Evolutionary conservation across 2,329 filamentous ascomycete genomes (phyloP).

Genomic region (Atkinsonella texensis): DNA sequence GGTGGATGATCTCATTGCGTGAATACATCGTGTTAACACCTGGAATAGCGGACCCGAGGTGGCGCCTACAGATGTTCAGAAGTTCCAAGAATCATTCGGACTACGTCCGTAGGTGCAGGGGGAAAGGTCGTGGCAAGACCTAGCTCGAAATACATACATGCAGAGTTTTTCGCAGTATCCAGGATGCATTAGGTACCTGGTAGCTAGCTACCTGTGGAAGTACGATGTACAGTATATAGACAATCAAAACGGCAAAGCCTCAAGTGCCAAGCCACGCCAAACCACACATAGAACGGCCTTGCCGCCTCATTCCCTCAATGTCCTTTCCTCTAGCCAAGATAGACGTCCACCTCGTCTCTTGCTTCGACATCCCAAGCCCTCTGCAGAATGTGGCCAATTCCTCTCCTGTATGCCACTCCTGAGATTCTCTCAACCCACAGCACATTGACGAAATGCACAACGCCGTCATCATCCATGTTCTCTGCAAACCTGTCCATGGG

Average conservation of each 20-base stretch:
- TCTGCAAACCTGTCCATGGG: conserved; percentile 27
- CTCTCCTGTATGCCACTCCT: conserved; percentile 28
- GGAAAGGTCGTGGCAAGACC: too few species aligned
- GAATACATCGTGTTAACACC: too few species aligned
- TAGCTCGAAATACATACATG: too few species aligned
- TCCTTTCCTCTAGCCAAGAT: conserved; percentile 23
- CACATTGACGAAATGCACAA: conserved; percentile 34
- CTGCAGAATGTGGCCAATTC: conserved; percentile 29
- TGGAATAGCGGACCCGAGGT: too few species aligned
- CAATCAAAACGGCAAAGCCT: not conserved
- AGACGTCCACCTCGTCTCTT: conserved; percentile 27
- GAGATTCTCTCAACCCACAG: conserved; percentile 34
- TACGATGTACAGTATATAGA: not conserved
- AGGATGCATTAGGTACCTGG: not conserved
- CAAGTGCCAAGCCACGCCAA: not conserved
- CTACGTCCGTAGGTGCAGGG: too few species aligned
- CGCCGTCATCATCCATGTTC: conserved; percentile 28
- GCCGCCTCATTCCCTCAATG: not conserved
- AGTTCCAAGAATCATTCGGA: too few species aligned
- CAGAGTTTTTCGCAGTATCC: not conserved
- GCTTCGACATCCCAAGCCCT: conserved; percentile 29
- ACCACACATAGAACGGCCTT: not conserved
- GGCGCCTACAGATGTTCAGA: too few species aligned
- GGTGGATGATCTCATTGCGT: not conserved
- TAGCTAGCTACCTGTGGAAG: not conserved